These are phyloP conservation scores for Ascoidea asiatica DNA, from an alignment of 805 yeast genomes.

Conservation along the genomic window DNA sequence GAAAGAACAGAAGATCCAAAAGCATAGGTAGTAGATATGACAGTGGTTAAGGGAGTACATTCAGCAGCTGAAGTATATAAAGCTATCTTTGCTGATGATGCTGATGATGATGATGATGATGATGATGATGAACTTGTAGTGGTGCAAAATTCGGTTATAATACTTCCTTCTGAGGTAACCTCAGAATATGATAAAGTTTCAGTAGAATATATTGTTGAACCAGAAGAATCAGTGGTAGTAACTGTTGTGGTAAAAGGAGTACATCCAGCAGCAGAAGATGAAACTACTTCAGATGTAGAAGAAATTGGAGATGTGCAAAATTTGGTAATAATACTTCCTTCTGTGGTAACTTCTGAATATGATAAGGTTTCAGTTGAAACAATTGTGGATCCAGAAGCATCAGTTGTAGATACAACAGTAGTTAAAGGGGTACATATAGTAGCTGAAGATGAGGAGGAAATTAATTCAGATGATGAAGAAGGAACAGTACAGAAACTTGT, in stretches of 20 bases:
- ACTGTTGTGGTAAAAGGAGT: background rate
- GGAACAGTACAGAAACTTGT: background rate
- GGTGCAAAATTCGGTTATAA: background rate
- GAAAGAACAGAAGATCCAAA: background rate
- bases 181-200: background rate
- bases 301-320: background rate
- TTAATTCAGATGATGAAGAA: background rate
- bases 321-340: background rate
- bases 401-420: background rate
- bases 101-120: too few relatives aligned
- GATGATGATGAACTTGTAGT: background rate
- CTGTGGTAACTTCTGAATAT: background rate
- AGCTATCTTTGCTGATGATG: too few relatives aligned
- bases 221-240: background rate
- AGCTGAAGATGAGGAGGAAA: too few relatives aligned
- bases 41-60: background rate
- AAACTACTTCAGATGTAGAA: too few relatives aligned
- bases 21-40: background rate
- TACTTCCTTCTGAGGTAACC: background rate
- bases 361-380: background rate
- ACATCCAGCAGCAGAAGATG: background rate
- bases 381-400: background rate
- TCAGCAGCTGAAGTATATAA: background rate
- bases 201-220: too few relatives aligned
- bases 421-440: background rate